phyloP scores from a whole-genome alignment of 192 early-diverging fungal species.

The Spizellomyces sp. region DNA sequence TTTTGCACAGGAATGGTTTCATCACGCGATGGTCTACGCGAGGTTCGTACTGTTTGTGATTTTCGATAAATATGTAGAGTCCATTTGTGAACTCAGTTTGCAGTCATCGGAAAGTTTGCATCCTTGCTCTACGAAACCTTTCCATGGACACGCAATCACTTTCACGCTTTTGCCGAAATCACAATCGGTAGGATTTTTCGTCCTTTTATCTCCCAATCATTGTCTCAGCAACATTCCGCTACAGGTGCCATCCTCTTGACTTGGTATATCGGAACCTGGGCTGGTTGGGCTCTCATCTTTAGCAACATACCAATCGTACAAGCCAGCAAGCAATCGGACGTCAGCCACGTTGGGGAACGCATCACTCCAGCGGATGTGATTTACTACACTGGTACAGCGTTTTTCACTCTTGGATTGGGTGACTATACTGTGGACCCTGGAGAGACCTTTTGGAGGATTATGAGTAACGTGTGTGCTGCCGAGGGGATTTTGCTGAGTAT shows the following conservation, averaged over 20 bases:
- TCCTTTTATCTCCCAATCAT: background rate
- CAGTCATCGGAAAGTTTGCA: background rate
- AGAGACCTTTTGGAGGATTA: background rate
- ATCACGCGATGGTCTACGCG: background rate
- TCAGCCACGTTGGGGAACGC: background rate
- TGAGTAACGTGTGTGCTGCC: background rate
- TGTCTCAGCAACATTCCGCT: background rate
- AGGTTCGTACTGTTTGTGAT: background rate
- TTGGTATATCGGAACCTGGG: conserved; percentile 1
- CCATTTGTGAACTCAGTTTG: background rate
- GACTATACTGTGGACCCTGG: background rate
- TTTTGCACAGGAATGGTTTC: background rate
- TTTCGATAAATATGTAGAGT: background rate
- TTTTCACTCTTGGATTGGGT: conserved; percentile 1
- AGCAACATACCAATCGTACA: background rate
- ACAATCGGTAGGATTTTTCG: background rate
- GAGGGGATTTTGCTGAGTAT: background rate
- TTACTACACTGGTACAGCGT: background rate
- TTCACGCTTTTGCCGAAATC: conserved; percentile 4
- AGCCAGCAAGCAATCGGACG: background rate
- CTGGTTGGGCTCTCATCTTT: background rate
- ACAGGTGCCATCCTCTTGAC: background rate
- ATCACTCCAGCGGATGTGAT: background rate
- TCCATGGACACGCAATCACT: background rate
- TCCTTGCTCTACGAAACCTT: background rate